Evolutionary conservation across 805 yeast species (phyloP), one percentile per base, ranked within the genome.

Genomic region (Suhomyces emberorum): DNA sequence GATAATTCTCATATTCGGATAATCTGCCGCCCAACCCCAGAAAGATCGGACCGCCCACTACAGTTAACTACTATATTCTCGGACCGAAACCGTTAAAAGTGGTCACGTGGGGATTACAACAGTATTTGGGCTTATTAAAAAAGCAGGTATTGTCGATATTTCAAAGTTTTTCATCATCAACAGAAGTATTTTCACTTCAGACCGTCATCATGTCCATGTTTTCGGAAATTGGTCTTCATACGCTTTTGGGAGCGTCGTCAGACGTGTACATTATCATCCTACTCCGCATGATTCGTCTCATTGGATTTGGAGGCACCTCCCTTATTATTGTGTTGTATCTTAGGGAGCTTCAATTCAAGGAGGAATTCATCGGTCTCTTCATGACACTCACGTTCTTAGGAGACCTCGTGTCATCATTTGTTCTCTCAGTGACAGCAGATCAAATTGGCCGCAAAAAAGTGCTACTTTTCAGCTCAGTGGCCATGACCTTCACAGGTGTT

Each of bases 381-480:
- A 65, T 76, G 66, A 64, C 80, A 0, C 34, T 65, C 8, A 72
- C 76, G 2, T 59, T 72, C 38, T 43, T 69, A 9, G 83, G 82
- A 2, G 83, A 77, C 50, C 60, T 77, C 30, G 45, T 72, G 8
- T 52, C 69, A n/a, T 69, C 77, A 4, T 73, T 73, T 34, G 33
- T 66, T 11, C 47, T 76, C 28, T 67, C 79, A 2, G 29, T 73
- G 23, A 52, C 63, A 2, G 72, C 77, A 0, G 81, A 77, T 47
- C 43, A 48, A 15, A 41, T 70, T 7, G 82, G 83, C 2, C 59
- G 80, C 21, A 55, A 68, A 22, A 55, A 50, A 31, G 51, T 69
- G 4, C 49, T 76, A 52, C 42, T 62, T 5, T 42, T 59, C 7
- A 70, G 77, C 26, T 62, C 74, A 4, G 23, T 57, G 3, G 43